These are phyloP conservation scores for Pseudocercospora fijiensis DNA, from an alignment of 2,329 filamentous ascomycete genomes.

Conservation along the genomic window DNA sequence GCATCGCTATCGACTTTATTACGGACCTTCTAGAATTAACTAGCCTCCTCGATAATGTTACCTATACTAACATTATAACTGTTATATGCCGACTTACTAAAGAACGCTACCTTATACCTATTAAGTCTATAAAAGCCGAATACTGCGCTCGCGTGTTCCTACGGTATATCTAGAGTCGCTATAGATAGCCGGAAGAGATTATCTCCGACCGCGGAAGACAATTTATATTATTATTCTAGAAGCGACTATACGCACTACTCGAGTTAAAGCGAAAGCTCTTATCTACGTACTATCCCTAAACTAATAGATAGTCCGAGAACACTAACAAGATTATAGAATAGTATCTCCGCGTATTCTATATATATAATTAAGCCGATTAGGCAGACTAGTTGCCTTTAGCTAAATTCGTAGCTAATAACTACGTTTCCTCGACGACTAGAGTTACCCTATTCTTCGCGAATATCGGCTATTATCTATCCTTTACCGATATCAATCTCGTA, in stretches of 20 bases:
- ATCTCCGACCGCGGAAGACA: background rate
- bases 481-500: background rate
- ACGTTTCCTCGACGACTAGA: background rate
- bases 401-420: background rate
- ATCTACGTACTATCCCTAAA: no score
- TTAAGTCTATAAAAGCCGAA: constrained; percentile 3
- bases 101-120: background rate
- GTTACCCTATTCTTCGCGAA: background rate
- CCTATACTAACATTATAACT: constrained; percentile 3
- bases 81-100: background rate
- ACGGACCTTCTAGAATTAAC: background rate
- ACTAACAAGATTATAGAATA: background rate
- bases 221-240: constrained; percentile 2
- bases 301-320: background rate
- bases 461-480: background rate
- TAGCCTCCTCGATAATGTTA: no score
- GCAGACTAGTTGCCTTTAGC: background rate
- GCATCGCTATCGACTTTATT: constrained; percentile 3
- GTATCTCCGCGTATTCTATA: background rate
- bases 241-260: background rate
- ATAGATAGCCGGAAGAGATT: background rate
- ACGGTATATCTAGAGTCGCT: background rate
- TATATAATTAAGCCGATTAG: background rate
- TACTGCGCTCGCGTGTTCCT: constrained; percentile 1
- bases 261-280: background rate